Base-by-base conservation (phyloP, 208 protist species). In the Wallacemonas sp. region DNA sequence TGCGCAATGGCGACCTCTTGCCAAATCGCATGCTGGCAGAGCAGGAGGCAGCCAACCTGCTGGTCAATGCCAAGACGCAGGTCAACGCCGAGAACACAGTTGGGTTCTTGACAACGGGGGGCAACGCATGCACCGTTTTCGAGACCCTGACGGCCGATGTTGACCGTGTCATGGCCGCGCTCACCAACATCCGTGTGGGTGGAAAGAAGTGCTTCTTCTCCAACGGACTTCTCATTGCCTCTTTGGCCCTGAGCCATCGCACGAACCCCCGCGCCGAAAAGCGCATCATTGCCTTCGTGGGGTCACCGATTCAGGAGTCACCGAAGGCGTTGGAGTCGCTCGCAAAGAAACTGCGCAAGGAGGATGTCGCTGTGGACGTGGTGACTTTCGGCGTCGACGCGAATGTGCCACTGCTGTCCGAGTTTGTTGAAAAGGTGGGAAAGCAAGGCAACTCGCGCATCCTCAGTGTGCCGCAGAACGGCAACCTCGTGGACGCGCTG, bases 1-100 rank as follows among this genome's bases (percentile, higher is more conserved):
- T 99, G 97, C 87, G 98, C 42, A 99, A 99, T 86, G 97, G 98
- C 19, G 98, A 99, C 76, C 99, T 98, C 70, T 79, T 88, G 46
- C 98, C 98, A 22, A 98, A 90, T 10, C 88, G 98, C 30, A 78
- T 99, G 68, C 81, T 97, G 48, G 97, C 96, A 13, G 95, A 98
- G 72, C 78, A 91, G 45, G 98, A 99, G 73, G 97, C 98, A 15
- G 93, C 98, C 21, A 98, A 98, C 73, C 63, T 99, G 8, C 72
- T 99, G 33, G 88, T 85, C 41, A 92, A 89, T 62, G 83, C 91
- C 9, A 99, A 98, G 75, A 97, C 95, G 9, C 82, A 98, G 61
- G 66, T 80, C 19, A 98, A 99, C 71, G 93, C 97, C 10, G 98
- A 99, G 68, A 99, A 95, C 71, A 98, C 91, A 2, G 91, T 99